Evolutionary conservation across 768 basidiomycete genomes (phyloP).

Genomic region (Mycena epipterygia): DNA sequence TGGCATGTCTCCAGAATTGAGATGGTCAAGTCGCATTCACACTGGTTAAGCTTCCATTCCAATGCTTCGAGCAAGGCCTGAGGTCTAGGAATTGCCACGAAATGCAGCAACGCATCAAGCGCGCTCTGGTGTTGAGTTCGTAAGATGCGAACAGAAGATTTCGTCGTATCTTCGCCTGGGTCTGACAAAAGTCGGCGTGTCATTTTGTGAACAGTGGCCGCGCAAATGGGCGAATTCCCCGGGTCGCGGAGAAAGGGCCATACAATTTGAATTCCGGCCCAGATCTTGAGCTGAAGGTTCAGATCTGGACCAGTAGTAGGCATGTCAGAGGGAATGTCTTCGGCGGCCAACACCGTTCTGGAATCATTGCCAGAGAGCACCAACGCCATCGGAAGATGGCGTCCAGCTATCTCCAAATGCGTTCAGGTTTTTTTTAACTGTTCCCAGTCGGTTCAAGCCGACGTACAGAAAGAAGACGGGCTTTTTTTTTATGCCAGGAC

Average conservation of each 20-base stretch:
- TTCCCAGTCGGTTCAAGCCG: no score
- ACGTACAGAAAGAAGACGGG: no score
- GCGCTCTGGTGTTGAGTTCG: constrained; percentile 1
- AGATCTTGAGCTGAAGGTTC: background rate
- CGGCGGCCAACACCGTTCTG: no score
- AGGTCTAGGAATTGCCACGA: background rate
- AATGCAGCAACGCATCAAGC: background rate
- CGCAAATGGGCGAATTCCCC: constrained; percentile 7
- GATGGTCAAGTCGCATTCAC: constrained; percentile 3
- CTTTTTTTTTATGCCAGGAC: no score
- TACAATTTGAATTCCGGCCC: background rate
- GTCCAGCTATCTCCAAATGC: no score
- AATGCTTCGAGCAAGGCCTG: background rate
- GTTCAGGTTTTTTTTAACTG: no score
- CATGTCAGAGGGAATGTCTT: no score
- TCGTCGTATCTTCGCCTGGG: background rate
- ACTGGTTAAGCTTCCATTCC: constrained; percentile 2
- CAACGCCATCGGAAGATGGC: no score
- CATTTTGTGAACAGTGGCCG: background rate
- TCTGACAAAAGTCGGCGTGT: background rate
- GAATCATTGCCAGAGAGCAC: no score
- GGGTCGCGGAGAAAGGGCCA: constrained; percentile 6
- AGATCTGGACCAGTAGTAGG: no score
- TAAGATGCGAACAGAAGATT: background rate
- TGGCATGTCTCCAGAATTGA: background rate